phyloP scores from a whole-genome alignment of 2,329 filamentous ascomycete genomes.

The Colletotrichum sp. region DNA sequence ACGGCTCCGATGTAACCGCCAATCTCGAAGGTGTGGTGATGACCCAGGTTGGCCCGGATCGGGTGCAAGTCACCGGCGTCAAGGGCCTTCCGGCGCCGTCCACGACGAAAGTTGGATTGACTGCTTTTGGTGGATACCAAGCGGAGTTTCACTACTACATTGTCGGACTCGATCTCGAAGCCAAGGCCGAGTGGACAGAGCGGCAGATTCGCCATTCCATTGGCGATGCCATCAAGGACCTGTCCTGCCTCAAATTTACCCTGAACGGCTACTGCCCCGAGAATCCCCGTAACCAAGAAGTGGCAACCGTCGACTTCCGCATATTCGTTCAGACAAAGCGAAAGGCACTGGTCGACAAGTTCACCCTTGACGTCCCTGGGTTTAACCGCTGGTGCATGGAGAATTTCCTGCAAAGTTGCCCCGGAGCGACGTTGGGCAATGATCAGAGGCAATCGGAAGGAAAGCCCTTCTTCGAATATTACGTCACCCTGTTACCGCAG shows the following conservation, averaged over 20 bases:
- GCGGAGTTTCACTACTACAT: conserved; percentile 28
- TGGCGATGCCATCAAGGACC: conserved; percentile 25
- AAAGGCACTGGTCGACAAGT: conserved; percentile 9
- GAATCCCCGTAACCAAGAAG: conserved; percentile 22
- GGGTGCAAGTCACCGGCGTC: conserved; percentile 36
- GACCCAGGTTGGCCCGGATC: conserved; percentile 43
- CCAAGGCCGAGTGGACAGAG: conserved; percentile 28
- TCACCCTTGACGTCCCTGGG: conserved; percentile 17
- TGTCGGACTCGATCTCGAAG: conserved; percentile 24
- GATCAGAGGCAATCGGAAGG: conserved; percentile 27
- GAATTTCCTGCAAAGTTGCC: conserved; percentile 27
- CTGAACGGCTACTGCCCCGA: conserved; percentile 21
- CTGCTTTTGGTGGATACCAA: conserved; percentile 27
- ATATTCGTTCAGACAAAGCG: conserved; percentile 18
- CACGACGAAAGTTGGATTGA: conserved; percentile 34
- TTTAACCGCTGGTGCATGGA: conserved; percentile 29
- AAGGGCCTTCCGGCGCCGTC: conserved; percentile 34
- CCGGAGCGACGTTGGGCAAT: conserved; percentile 27
- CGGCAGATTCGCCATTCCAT: conserved; percentile 34
- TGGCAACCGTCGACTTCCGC: conserved; percentile 24
- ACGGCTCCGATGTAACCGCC: conserved; percentile 35
- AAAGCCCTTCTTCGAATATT: conserved; percentile 30
- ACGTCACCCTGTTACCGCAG: conserved; percentile 27
- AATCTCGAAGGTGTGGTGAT: conserved; percentile 38
- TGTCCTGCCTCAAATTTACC: conserved; percentile 22